Evolutionary conservation across 371 early-diverging fungal genomes (phyloP).

Genomic region (Mucor lusitanicus): DNA sequence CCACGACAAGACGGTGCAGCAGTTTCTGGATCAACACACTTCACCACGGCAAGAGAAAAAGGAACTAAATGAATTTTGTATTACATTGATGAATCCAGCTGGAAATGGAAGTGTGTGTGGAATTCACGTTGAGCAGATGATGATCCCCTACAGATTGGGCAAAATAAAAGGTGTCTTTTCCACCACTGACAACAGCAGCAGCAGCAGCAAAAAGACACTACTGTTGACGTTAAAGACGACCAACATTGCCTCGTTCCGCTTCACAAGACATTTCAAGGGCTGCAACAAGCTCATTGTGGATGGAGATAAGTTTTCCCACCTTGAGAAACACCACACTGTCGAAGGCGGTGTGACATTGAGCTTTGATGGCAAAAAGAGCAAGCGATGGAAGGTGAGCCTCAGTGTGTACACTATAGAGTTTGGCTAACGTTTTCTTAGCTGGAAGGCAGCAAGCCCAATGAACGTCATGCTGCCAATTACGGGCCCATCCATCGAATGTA

Average conservation of each 20-base stretch:
- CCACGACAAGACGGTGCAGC: slow-evolving; percentile 45
- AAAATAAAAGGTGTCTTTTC: slow-evolving; percentile 11
- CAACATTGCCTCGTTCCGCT: slow-evolving; percentile 17
- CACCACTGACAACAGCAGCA: not conserved
- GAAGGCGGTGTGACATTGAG: not conserved
- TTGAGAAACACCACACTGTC: slow-evolving; percentile 1
- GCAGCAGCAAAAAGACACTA: not conserved
- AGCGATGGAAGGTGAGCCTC: slow-evolving; percentile 7
- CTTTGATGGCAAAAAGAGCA: slow-evolving; percentile 10
- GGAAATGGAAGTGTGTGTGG: slow-evolving; percentile 63
- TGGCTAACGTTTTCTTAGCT: not conserved
- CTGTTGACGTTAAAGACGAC: slow-evolving; percentile 5
- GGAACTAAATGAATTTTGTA: slow-evolving; percentile 44
- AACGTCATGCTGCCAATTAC: slow-evolving; percentile 38
- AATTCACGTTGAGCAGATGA: slow-evolving; percentile 64
- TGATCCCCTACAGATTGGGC: slow-evolving; percentile 51
- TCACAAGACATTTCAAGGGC: slow-evolving; percentile 3
- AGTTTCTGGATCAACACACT: slow-evolving; percentile 37
- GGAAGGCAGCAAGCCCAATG: not conserved
- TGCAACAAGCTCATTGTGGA: slow-evolving; percentile 14
- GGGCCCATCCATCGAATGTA: slow-evolving; percentile 62
- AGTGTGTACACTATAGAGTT: too few species aligned
- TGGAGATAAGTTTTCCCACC: slow-evolving; percentile 10
- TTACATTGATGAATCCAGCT: slow-evolving; percentile 67
- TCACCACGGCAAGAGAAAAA: slow-evolving; percentile 7